phyloP scores from a whole-genome alignment of 441 rosid species.

The Francoa sonchifolia region DNA sequence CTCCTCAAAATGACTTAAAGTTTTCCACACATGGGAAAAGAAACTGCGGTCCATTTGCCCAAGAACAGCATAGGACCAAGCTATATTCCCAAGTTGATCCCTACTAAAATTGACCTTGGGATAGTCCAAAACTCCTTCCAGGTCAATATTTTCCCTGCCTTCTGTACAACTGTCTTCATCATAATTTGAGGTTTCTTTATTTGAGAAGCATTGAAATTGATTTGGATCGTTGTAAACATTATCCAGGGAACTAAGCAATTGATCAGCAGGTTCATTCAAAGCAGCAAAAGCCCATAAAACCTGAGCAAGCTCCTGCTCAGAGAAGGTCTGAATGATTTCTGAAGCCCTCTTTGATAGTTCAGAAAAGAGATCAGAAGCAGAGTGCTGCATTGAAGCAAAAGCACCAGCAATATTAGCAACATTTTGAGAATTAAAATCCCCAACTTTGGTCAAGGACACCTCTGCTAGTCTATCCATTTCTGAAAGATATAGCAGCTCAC shows the following conservation, averaged over 20 bases:
- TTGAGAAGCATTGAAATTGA: constrained; percentile 39
- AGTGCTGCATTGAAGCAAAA: constrained; percentile 79
- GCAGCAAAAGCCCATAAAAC: constrained; percentile 90
- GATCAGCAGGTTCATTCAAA: constrained; percentile 51
- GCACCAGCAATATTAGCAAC: constrained; percentile 90
- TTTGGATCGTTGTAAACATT: constrained; percentile 30
- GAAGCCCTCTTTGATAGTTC: constrained; percentile 61
- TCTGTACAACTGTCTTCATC: constrained; percentile 17
- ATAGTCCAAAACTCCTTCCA: constrained; percentile 18
- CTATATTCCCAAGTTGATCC: constrained; percentile 80
- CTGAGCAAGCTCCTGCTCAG: constrained; percentile 82
- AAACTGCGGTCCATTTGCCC: constrained; percentile 53
- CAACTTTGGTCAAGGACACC: constrained; percentile 58
- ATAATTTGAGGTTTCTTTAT: constrained; percentile 17
- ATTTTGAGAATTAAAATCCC: constrained; percentile 75
- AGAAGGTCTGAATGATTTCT: constrained; percentile 34
- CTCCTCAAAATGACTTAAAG: constrained; percentile 45
- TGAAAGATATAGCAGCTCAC: constrained; percentile 73
- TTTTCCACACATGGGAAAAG: constrained; percentile 62
- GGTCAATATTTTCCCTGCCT: constrained; percentile 13
- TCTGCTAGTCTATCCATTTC: constrained; percentile 97
- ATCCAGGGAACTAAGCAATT: constrained; percentile 58
- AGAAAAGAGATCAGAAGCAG: constrained; percentile 59
- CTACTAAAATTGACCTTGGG: constrained; percentile 50
- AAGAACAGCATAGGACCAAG: constrained; percentile 97